These are phyloP conservation scores for Talaromyces ruber DNA, from an alignment of 495 filamentous ascomycete species.

Conservation along the genomic window DNA sequence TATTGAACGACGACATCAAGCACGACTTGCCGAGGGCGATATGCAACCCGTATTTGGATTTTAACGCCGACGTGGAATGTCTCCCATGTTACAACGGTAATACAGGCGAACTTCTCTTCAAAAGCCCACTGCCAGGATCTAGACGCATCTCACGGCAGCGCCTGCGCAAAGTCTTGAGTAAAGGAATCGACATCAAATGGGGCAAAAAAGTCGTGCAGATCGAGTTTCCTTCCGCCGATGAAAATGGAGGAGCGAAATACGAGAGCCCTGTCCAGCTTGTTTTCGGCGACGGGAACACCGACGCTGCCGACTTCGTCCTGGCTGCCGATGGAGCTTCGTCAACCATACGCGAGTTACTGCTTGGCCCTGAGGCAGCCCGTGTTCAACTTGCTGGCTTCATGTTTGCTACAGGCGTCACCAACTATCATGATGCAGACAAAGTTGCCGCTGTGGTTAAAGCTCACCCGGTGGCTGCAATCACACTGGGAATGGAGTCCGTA, in stretches of 20 bases:
- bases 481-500: conserved; percentile 2
- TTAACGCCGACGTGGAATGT: conserved; percentile 21
- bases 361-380: conserved; percentile 22
- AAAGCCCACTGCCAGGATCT: conserved; percentile 24
- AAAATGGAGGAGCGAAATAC: background rate
- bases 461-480: background rate
- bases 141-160: conserved; percentile 39
- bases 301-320: conserved; percentile 21
- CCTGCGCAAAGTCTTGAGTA: conserved; percentile 25
- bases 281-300: conserved; percentile 13
- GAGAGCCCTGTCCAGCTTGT: background rate
- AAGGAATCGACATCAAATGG: conserved; percentile 28
- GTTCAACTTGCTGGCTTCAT: conserved; percentile 1
- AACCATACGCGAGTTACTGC: conserved; percentile 24
- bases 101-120: conserved; percentile 36
- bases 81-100: conserved; percentile 35
- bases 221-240: background rate
- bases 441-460: background rate
- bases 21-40: background rate
- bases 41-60: conserved; percentile 11
- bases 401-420: background rate
- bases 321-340: conserved; percentile 42
- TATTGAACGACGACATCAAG: conserved; percentile 31
- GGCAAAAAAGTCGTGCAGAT: background rate
- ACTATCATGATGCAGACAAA: background rate